Percentiles rank a stretch among this genome's conserved stretches.
Conservation (phyloP, 1,284 basidiomycete species). For the Sporisorium reilianum region DNA sequence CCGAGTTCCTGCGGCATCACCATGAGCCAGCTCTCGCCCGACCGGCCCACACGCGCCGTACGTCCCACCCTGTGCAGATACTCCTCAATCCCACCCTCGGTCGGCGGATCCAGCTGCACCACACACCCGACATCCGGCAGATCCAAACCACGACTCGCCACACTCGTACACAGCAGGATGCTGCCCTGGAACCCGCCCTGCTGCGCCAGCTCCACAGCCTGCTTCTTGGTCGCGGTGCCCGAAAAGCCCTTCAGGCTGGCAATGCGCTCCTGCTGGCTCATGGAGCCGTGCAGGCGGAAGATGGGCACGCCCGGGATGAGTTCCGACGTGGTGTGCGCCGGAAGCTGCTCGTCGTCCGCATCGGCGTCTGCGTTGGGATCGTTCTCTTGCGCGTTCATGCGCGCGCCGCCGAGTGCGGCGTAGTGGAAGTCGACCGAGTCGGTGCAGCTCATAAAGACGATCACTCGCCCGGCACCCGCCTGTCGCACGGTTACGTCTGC, state of each 20-base stretch:
- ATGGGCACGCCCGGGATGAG: slow-evolving; percentile 80
- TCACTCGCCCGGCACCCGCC: slow-evolving; percentile 74
- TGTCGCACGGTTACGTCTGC: slow-evolving; percentile 22
- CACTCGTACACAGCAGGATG: slow-evolving; percentile 92
- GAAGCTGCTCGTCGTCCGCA: slow-evolving; percentile 59
- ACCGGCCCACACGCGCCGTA: slow-evolving; percentile 91
- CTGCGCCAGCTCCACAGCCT: slow-evolving; percentile 1
- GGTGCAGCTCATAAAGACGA: slow-evolving; percentile 96
- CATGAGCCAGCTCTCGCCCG: slow-evolving; percentile 91
- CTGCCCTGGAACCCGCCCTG: slow-evolving; percentile 69
- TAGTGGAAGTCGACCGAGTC: slow-evolving; percentile 98
- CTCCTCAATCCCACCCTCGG: slow-evolving; percentile 94
- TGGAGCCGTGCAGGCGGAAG: slow-evolving; percentile 93
- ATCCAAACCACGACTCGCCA: slow-evolving; percentile 97
- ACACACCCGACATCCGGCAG: slow-evolving; percentile 93
- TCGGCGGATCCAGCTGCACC: slow-evolving; percentile 95
- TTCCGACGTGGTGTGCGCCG: slow-evolving; percentile 72
- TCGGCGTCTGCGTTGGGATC: slow-evolving; percentile 39
- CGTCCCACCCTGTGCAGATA: slow-evolving; percentile 97
- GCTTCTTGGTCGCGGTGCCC: slow-evolving; percentile 13
- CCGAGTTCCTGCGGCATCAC: slow-evolving; percentile 85
- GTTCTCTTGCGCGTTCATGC: slow-evolving; percentile 74
- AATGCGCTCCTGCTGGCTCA: slow-evolving; percentile 84
- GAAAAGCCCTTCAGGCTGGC: slow-evolving; percentile 86
- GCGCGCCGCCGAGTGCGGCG: slow-evolving; percentile 82